A percentile compares a stretch with the other conserved stretches of the same genome.
Conservation (phyloP, 2,329 filamentous ascomycete genomes). For the Talaromyces islandicus region DNA sequence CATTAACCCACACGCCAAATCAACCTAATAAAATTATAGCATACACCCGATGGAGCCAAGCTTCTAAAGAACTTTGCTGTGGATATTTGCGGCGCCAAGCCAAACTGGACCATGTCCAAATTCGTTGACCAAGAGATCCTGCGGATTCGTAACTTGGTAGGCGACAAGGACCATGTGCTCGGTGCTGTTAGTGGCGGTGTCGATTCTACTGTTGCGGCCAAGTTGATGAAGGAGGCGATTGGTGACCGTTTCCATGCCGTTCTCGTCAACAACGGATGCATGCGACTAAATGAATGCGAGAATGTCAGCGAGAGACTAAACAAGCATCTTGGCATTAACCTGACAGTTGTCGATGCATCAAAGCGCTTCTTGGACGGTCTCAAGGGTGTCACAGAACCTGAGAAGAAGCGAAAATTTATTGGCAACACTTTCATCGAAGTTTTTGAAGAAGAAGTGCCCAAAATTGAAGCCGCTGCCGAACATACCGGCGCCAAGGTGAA, state of each 20-base stretch:
- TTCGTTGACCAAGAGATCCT: conserved; percentile 77
- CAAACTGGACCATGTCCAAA: conserved; percentile 79
- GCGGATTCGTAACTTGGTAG: conserved; percentile 75
- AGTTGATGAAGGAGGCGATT: conserved; percentile 81
- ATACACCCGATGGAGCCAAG: conserved; percentile 63
- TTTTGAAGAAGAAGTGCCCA: conserved; percentile 69
- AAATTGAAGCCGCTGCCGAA: conserved; percentile 66
- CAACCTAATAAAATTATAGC: conserved; percentile 25
- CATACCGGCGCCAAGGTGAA: conserved; percentile 69
- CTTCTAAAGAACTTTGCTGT: conserved; percentile 79
- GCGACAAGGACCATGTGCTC: conserved; percentile 74
- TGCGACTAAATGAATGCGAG: conserved; percentile 79
- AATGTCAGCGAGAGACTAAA: conserved; percentile 74
- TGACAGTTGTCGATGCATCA: conserved; percentile 77
- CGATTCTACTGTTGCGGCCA: conserved; percentile 80
- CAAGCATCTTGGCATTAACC: conserved; percentile 78
- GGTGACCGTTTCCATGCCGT: conserved; percentile 78
- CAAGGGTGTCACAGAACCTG: conserved; percentile 70
- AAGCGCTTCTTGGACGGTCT: conserved; percentile 72
- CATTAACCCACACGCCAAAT: background rate
- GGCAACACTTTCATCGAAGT: conserved; percentile 67
- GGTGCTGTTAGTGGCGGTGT: conserved; percentile 78
- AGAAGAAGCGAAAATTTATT: conserved; percentile 88
- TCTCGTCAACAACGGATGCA: conserved; percentile 77
- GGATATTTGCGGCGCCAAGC: conserved; percentile 68